A percentile compares a stretch with the other conserved stretches of the same genome.
phyloP scores from a whole-genome alignment of 768 basidiomycete species.

The Leucocoprinus leucothites region DNA sequence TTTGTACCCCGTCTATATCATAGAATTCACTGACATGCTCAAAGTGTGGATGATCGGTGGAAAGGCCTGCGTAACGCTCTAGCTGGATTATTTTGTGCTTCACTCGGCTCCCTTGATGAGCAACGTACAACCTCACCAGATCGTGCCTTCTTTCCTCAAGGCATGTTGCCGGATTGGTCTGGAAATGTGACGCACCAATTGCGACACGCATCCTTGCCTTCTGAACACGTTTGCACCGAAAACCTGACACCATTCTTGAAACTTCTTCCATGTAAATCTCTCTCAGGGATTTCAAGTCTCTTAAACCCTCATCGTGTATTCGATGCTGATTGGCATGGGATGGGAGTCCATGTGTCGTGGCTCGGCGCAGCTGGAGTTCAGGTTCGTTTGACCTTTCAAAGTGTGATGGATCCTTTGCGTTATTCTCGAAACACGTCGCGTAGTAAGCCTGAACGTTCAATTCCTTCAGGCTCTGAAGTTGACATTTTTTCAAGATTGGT shows the following conservation, averaged over 20 bases:
- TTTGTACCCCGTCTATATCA: not conserved
- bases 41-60: conserved; percentile 78
- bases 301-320: conserved; percentile 86
- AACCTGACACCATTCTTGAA: conserved; percentile 96
- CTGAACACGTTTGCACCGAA: conserved; percentile 94
- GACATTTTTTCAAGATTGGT: conserved; percentile 58
- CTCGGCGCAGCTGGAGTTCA: conserved; percentile 54
- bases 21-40: conserved; percentile 10
- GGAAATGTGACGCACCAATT: conserved; percentile 44
- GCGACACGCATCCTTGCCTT: conserved; percentile 75
- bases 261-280: conserved; percentile 88
- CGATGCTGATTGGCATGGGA: conserved; percentile 89
- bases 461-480: not conserved
- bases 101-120: conserved; percentile 74
- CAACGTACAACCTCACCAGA: conserved; percentile 69
- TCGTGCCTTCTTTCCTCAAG: conserved; percentile 59
- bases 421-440: conserved; percentile 43
- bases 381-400: conserved; percentile 67
- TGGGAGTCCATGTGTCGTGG: conserved; percentile 77
- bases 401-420: conserved; percentile 77
- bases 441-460: conserved; percentile 38
- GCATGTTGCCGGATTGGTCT: conserved; percentile 47
- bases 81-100: conserved; percentile 93
- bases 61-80: conserved; percentile 82
- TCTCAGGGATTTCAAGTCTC: conserved; percentile 78